Evolutionary conservation across 2,329 filamentous ascomycete genomes (phyloP).

Genomic region (Aspergillus pseudoviridinutans): DNA sequence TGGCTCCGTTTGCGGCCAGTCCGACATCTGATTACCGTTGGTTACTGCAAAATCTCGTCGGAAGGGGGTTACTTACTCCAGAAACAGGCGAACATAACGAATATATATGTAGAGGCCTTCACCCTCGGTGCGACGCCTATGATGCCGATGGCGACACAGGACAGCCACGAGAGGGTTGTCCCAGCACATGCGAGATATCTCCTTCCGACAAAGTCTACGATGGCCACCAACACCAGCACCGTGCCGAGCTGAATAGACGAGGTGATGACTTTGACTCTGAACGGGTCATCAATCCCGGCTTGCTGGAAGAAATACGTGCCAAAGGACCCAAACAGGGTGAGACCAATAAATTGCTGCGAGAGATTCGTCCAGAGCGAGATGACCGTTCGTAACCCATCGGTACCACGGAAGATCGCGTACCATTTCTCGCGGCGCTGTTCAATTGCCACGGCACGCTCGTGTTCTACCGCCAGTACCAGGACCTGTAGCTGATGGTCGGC

Average conservation of each 20-base stretch:
- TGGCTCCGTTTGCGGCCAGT: slow-evolving; percentile 22
- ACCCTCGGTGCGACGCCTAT: background rate
- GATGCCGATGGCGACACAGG: slow-evolving; percentile 5
- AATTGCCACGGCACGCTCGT: slow-evolving; percentile 3
- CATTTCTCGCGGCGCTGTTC: slow-evolving; percentile 8
- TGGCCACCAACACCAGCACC: background rate
- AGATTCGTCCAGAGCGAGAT: slow-evolving; percentile 12
- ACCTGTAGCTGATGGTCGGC: slow-evolving; percentile 6
- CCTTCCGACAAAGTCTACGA: slow-evolving; percentile 1
- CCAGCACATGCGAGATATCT: slow-evolving; percentile 4
- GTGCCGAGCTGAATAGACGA: slow-evolving; percentile 7
- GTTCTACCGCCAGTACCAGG: background rate
- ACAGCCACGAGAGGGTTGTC: slow-evolving; percentile 7
- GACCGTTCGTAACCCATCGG: slow-evolving; percentile 7
- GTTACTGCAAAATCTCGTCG: background rate
- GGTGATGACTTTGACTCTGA: slow-evolving; percentile 7
- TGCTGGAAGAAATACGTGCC: slow-evolving; percentile 20
- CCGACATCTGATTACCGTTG: slow-evolving; percentile 15
- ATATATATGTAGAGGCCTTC: slow-evolving; percentile 3
- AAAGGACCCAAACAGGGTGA: slow-evolving; percentile 14
- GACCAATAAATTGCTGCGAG: slow-evolving; percentile 15
- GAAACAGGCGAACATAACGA: slow-evolving; percentile 6
- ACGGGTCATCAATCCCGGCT: slow-evolving; percentile 11
- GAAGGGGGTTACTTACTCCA: slow-evolving; percentile 5
- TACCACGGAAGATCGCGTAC: slow-evolving; percentile 8